Percentiles rank a stretch among this genome's conserved stretches.
Conservation (phyloP, 371 early-diverging fungal species). For the Mucor ambiguus region DNA sequence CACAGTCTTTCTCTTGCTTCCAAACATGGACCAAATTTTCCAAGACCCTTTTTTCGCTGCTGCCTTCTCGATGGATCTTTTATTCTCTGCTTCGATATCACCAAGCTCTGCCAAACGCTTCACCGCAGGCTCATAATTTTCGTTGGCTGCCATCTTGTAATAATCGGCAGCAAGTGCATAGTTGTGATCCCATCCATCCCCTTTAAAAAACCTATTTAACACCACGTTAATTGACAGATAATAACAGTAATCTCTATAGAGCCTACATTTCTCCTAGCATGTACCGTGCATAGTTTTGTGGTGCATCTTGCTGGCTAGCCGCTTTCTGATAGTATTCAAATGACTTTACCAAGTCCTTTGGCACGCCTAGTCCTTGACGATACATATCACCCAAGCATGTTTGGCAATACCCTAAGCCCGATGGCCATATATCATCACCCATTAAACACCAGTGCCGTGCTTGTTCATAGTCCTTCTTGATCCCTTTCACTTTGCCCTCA, state of each 20-base stretch:
- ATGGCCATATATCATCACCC: slow-evolving; percentile 55
- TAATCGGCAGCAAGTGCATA: slow-evolving; percentile 44
- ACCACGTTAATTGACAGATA: background rate
- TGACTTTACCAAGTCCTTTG: slow-evolving; percentile 38
- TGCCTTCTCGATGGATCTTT: slow-evolving; percentile 12
- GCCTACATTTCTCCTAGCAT: slow-evolving; percentile 54
- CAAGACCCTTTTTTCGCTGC: slow-evolving; percentile 20
- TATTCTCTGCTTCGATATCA: slow-evolving; percentile 17
- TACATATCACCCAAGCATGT: slow-evolving; percentile 51
- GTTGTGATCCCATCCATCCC: slow-evolving; percentile 47
- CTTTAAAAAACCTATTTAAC: slow-evolving; percentile 42
- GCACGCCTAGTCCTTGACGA: slow-evolving; percentile 45
- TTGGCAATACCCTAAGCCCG: slow-evolving; percentile 53
- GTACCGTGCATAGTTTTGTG: slow-evolving; percentile 53
- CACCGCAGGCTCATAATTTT: slow-evolving; percentile 42
- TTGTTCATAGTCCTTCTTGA: slow-evolving; percentile 43
- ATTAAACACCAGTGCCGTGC: slow-evolving; percentile 47
- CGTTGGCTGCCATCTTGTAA: slow-evolving; percentile 47
- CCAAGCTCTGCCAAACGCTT: slow-evolving; percentile 21
- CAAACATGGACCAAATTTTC: slow-evolving; percentile 33
- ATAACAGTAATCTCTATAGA: background rate
- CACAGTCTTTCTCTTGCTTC: slow-evolving; percentile 14
- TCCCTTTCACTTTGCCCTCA: slow-evolving; percentile 32
- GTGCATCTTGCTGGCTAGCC: slow-evolving; percentile 50
- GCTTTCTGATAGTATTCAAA: slow-evolving; percentile 56